Conservation (phyloP, 108 stramenopile genomes). For the Cyclotella choctawhatcheeana region DNA sequence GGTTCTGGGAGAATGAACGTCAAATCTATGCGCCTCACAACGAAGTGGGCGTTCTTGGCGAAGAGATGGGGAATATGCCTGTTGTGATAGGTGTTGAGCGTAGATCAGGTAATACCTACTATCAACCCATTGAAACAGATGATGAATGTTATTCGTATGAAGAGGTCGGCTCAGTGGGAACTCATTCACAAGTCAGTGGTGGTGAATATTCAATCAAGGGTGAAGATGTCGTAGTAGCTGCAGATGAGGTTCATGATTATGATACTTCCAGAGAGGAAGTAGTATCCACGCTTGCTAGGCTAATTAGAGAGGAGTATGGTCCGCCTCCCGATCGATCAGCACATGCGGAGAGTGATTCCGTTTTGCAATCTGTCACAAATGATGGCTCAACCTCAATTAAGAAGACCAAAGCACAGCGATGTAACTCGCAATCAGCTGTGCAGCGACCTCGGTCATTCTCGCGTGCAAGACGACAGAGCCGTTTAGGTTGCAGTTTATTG, state of each 20-base stretch:
- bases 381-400: no score
- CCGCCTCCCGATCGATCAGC: neutral
- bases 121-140: neutral
- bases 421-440: no score
- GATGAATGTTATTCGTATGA: neutral
- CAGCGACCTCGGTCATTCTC: no score
- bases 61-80: constrained; percentile 8
- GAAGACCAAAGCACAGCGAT: neutral
- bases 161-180: neutral
- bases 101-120: neutral
- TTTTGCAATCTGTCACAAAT: neutral
- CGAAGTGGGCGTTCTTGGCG: neutral
- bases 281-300: neutral
- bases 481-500: no score
- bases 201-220: neutral
- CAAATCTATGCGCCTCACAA: neutral
- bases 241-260: neutral
- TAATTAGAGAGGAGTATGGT: constrained; percentile 2
- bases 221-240: neutral
- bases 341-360: neutral
- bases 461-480: no score
- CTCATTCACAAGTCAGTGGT: neutral
- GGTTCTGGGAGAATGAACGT: constrained; percentile 3
- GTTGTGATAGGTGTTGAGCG: constrained; percentile 5
- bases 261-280: no score